Conservation (phyloP, 2,329 filamentous ascomycete genomes). For the Dendrostoma leiphaemia region DNA sequence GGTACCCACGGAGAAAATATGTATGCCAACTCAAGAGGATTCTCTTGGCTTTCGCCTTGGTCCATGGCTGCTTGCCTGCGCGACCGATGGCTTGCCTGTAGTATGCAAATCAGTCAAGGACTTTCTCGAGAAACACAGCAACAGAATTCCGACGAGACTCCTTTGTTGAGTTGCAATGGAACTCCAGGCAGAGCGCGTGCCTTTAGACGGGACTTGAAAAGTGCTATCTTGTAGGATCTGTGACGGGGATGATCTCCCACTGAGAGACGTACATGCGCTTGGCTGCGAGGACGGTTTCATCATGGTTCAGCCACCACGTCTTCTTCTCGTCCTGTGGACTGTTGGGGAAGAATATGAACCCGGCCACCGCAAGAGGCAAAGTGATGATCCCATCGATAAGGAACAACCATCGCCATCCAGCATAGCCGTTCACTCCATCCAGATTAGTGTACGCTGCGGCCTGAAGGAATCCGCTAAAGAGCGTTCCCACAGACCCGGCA, state of each 20-base stretch:
- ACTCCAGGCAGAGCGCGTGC: too few species aligned
- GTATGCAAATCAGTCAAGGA: too few species aligned
- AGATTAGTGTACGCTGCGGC: constrained; percentile 38
- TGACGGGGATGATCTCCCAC: too few species aligned
- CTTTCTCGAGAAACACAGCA: too few species aligned
- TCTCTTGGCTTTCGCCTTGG: constrained; percentile 29
- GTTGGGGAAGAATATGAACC: constrained; percentile 49
- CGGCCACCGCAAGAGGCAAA: constrained; percentile 49
- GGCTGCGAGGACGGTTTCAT: too few species aligned
- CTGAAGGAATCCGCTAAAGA: constrained; percentile 58
- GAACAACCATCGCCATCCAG: constrained; percentile 47
- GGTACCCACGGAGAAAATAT: constrained; percentile 32
- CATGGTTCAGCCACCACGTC: constrained; percentile 39
- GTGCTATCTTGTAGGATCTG: too few species aligned
- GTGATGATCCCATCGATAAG: constrained; percentile 53
- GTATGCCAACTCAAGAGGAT: constrained; percentile 38
- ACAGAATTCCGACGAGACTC: too few species aligned
- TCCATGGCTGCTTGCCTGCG: constrained; percentile 35
- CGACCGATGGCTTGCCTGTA: constrained; percentile 31
- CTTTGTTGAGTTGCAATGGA: too few species aligned
- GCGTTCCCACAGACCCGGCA: constrained; percentile 57
- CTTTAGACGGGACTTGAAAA: too few species aligned
- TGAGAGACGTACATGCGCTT: too few species aligned
- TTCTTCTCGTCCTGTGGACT: constrained; percentile 37
- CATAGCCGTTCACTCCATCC: constrained; percentile 41